Evolutionary conservation across 2,329 filamentous ascomycete species (phyloP), one percentile per base, ranked within the genome.

Genomic region (Ophiostoma triangulosporum): DNA sequence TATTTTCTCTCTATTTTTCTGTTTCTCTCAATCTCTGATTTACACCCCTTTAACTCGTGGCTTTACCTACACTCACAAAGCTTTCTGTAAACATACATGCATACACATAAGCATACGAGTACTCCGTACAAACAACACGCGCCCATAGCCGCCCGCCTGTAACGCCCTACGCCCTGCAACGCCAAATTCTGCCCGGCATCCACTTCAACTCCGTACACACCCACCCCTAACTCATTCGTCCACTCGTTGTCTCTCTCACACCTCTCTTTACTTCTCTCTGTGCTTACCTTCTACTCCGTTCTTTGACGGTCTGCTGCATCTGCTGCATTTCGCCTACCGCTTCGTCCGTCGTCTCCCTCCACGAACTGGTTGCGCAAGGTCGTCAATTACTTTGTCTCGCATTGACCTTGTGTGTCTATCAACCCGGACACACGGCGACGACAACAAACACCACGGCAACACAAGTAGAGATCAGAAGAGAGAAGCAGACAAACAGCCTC

Each of bases 371-470:
- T 43, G 38, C 24, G 38, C 38, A 43, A 14, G 38, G 38, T 26
- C 38, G 20, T 48, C 15, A 27, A 48, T 31, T 31, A 4, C 43
- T 17, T 15, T 31, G 24, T 29, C 43, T 48, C 26, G 24, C 43
- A 48, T 29, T 20, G 38, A 15, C 43, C 24, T 53, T 43, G 29
- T 35, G 31, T 20, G 35, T 26, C 51, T 53, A 53, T 53, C 46
- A 32, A 48, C 43, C 51, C 43, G 27, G 50, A 45, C 50, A 29
- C 38, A 48, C 20, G 26, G 22, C 38, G 32, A 26, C 38, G 31
- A 46, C 40, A 48, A 17, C 31, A 48, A 35, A 17, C 15, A 29
- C 51, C 24, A 40, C 31, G 33, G 38, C 38, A 43, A 43, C 38
- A 53, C 43, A 53, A 45, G 38, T 17, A 40, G 32, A 46, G n/a